phyloP scores from a whole-genome alignment of 768 basidiomycete genomes.

The Rhodotorula taiwanensis region DNA sequence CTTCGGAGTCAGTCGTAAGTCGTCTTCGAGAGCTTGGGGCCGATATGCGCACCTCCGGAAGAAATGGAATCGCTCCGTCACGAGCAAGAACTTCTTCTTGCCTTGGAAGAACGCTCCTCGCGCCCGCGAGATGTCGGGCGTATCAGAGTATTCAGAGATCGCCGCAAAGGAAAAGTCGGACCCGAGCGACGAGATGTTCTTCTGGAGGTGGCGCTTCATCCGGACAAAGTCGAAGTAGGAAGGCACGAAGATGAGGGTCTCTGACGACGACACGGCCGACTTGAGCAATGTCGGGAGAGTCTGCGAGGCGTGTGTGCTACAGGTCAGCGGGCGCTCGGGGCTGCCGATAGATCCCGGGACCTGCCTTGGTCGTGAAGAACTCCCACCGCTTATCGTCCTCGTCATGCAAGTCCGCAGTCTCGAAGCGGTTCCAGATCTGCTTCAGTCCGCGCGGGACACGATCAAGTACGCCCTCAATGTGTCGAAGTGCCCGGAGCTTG shows the following conservation, averaged over 20 bases:
- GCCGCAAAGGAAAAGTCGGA: constrained; percentile 66
- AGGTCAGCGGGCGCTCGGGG: neutral
- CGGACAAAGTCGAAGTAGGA: constrained; percentile 96
- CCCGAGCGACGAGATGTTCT: constrained; percentile 57
- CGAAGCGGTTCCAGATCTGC: constrained; percentile 73
- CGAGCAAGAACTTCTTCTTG: constrained; percentile 73
- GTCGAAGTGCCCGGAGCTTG: constrained; percentile 60
- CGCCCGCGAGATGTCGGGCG: constrained; percentile 88
- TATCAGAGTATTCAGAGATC: constrained; percentile 92
- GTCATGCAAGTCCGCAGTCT: constrained; percentile 60
- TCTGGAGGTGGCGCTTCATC: constrained; percentile 60
- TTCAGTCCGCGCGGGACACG: constrained; percentile 75
- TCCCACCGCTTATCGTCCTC: constrained; percentile 82
- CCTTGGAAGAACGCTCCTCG: constrained; percentile 86
- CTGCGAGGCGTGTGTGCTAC: constrained; percentile 45
- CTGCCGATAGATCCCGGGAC: neutral
- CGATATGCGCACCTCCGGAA: constrained; percentile 61
- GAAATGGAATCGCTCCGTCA: constrained; percentile 98
- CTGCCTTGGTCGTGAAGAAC: constrained; percentile 76
- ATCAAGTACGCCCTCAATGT: constrained; percentile 50
- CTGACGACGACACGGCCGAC: constrained; percentile 85
- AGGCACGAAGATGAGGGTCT: constrained; percentile 81
- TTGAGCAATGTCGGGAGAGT: constrained; percentile 73
- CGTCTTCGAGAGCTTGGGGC: neutral
- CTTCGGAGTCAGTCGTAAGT: neutral